phyloP scores from a whole-genome alignment of 345 rosid species.

The Eutrema yunnanense region DNA sequence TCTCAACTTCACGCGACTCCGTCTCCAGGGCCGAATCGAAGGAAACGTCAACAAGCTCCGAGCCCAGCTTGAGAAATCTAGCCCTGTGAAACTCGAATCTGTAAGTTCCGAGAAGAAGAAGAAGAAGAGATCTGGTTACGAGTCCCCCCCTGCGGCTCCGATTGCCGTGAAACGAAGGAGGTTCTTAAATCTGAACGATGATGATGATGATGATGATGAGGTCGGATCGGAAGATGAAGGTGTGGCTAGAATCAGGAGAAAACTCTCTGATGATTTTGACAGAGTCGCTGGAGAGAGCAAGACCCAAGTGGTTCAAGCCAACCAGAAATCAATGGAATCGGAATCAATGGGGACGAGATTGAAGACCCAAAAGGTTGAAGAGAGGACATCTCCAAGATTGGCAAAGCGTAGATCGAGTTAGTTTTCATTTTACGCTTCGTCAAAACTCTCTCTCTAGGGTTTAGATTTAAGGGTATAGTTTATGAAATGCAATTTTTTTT shows the following conservation, averaged over 20 bases:
- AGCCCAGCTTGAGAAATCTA: slow-evolving; percentile 35
- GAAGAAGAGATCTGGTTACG: slow-evolving; percentile 28
- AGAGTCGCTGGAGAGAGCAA: slow-evolving; percentile 38
- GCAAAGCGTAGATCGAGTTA: slow-evolving; percentile 25
- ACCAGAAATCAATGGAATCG: not conserved
- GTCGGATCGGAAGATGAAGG: slow-evolving; percentile 18
- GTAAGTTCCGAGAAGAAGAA: not conserved
- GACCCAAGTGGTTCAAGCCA: not conserved
- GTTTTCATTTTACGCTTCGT: not conserved
- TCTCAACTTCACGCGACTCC: slow-evolving; percentile 72
- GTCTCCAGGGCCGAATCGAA: slow-evolving; percentile 86
- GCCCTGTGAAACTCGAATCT: not conserved
- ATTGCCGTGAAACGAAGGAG: slow-evolving; percentile 46
- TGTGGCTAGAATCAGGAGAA: slow-evolving; percentile 37
- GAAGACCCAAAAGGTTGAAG: not conserved
- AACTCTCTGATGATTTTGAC: slow-evolving; percentile 67
- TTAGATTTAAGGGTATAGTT: slow-evolving; percentile 3
- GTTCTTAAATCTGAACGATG: slow-evolving; percentile 42
- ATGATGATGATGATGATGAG: slow-evolving; percentile 21
- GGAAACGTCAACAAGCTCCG: slow-evolving; percentile 59
- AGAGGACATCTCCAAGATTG: slow-evolving; percentile 62
- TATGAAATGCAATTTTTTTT: not conserved
- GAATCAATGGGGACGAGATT: not conserved
- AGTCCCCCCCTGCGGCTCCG: slow-evolving; percentile 72
- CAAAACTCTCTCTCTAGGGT: not conserved